Conservation (phyloP, 176 grass and related monocot genomes). For the Microstegium vimineum region DNA sequence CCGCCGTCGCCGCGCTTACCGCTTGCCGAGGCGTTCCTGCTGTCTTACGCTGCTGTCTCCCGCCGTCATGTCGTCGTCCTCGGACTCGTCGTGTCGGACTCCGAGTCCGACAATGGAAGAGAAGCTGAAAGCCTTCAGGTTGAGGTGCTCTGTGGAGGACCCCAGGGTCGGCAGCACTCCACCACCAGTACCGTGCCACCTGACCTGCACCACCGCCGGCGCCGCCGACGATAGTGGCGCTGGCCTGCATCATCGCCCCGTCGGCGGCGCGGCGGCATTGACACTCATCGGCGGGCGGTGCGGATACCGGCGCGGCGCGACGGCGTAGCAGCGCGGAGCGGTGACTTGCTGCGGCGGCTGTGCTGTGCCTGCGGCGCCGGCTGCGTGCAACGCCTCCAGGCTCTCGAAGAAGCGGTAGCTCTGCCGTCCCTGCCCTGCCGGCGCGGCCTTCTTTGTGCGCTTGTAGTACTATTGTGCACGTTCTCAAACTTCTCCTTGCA, state of each 20-base stretch:
- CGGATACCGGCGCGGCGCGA: constrained; percentile 3
- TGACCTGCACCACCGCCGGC: constrained; percentile 9
- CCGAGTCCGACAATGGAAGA: constrained; percentile 73
- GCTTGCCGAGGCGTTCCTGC: constrained; percentile 46
- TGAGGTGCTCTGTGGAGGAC: constrained; percentile 16
- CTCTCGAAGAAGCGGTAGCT: constrained; percentile 94
- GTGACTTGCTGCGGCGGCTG: background rate
- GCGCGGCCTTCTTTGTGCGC: constrained; percentile 90
- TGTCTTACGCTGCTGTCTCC: constrained; percentile 53
- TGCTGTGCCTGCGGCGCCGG: background rate
- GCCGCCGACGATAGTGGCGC: constrained; percentile 44
- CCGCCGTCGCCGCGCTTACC: constrained; percentile 31
- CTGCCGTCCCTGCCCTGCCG: constrained; percentile 84
- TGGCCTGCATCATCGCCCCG: constrained; percentile 32
- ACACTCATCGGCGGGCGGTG: constrained; percentile 22
- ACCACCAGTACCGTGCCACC: background rate
- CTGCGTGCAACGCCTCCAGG: constrained; percentile 64
- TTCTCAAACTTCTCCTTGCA: constrained; percentile 99
- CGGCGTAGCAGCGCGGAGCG: background rate
- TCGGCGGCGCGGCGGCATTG: constrained; percentile 25
- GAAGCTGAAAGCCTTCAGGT: constrained; percentile 58
- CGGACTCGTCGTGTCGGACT: constrained; percentile 55
- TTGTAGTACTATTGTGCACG: constrained; percentile 99
- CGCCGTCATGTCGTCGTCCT: constrained; percentile 61
- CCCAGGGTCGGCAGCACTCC: constrained; percentile 3